Percentiles rank a stretch among this genome's conserved stretches.
These are phyloP conservation scores for Aspergillus persii DNA, from an alignment of 2,329 filamentous ascomycete genomes.

Conservation along the genomic window DNA sequence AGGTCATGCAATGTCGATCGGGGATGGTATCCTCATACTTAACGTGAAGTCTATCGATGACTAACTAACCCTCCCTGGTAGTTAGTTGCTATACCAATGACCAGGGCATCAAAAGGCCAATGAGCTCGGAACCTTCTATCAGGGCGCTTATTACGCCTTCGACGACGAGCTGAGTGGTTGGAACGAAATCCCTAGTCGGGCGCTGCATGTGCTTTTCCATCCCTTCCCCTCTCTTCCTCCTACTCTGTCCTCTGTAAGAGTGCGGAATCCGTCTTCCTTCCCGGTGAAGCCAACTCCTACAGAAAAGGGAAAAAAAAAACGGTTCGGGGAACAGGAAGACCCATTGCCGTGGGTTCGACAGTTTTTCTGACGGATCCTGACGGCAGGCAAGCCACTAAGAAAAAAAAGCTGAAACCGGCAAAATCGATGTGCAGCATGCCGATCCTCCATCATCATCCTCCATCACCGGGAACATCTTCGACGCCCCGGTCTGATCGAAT, in stretches of 20 bases:
- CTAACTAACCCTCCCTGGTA: not conserved
- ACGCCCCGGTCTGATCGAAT: constrained; percentile 7
- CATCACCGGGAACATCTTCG: constrained; percentile 11
- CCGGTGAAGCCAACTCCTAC: not conserved
- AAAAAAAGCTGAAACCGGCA: constrained; percentile 22
- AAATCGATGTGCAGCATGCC: constrained; percentile 22
- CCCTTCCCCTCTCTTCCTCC: too few species aligned
- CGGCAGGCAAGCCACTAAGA: constrained; percentile 9
- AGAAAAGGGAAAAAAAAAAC: not conserved
- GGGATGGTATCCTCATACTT: not conserved
- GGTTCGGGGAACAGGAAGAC: constrained; percentile 25
- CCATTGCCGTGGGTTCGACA: constrained; percentile 27
- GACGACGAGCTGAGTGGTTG: not conserved
- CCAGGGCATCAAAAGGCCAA: too few species aligned
- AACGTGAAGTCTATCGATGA: not conserved
- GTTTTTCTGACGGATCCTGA: constrained; percentile 23
- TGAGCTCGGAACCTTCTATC: too few species aligned
- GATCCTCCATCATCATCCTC: constrained; percentile 20
- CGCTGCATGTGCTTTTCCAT: not conserved
- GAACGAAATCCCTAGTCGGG: too few species aligned
- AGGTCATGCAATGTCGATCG: constrained; percentile 36
- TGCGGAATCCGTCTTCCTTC: too few species aligned
- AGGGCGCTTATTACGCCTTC: not conserved
- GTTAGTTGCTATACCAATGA: not conserved
- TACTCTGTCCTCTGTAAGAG: too few species aligned